Conservation (phyloP, 768 basidiomycete species). For the Jaapia argillacea region DNA sequence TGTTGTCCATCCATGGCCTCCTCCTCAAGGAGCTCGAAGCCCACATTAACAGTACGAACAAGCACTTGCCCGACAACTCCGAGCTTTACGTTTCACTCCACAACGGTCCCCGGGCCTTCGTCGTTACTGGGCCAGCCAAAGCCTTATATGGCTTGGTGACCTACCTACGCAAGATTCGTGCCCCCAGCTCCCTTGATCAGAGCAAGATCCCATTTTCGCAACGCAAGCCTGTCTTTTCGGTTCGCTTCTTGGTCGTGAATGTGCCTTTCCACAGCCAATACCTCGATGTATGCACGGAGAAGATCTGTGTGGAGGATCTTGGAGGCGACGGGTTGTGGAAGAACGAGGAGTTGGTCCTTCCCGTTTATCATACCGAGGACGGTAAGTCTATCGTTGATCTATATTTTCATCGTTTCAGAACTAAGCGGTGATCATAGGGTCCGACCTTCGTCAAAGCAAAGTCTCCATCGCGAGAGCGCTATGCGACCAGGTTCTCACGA, state of each 20-base stretch:
- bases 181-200: constrained; percentile 82
- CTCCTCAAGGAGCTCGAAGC: constrained; percentile 63
- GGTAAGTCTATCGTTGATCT: constrained; percentile 43
- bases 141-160: constrained; percentile 93
- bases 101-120: constrained; percentile 87
- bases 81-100: constrained; percentile 80
- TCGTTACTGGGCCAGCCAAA: constrained; percentile 86
- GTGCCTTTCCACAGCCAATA: constrained; percentile 96
- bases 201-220: constrained; percentile 92
- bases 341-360: constrained; percentile 57
- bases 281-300: constrained; percentile 63
- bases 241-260: constrained; percentile 90
- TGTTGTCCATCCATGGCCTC: constrained; percentile 87
- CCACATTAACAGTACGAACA: constrained; percentile 83
- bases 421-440: constrained; percentile 45
- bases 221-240: constrained; percentile 86
- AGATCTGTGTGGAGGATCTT: constrained; percentile 68
- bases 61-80: constrained; percentile 69
- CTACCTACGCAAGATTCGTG: constrained; percentile 81
- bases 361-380: constrained; percentile 89
- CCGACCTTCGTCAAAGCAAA: constrained; percentile 65
- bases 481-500: constrained; percentile 88
- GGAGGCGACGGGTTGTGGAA: constrained; percentile 72
- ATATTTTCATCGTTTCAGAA: constrained; percentile 4
- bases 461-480: constrained; percentile 78